Evolutionary conservation across 75 land plant species (phyloP).

Genomic region (Larix kaempferi): DNA sequence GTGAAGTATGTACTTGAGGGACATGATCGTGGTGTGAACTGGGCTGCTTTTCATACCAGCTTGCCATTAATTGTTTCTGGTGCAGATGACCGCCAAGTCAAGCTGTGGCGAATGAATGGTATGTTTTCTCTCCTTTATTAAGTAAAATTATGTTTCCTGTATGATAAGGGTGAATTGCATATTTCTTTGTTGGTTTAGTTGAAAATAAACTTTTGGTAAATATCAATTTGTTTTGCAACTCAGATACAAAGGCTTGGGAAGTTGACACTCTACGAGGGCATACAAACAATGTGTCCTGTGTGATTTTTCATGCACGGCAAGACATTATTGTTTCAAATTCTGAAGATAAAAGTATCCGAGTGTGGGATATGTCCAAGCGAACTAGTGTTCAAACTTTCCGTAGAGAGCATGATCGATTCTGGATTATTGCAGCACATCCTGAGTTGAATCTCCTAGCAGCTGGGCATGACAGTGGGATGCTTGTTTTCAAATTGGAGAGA

Average conservation of each 20-base stretch:
- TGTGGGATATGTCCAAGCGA: constrained; percentile 75
- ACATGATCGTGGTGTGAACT: constrained; percentile 67
- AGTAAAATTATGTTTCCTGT: background rate
- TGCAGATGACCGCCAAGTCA: constrained; percentile 85
- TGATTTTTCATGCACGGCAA: constrained; percentile 64
- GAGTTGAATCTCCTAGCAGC: constrained; percentile 73
- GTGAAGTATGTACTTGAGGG: constrained; percentile 60
- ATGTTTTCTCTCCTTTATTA: background rate
- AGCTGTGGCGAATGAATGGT: constrained; percentile 86
- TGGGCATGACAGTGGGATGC: constrained; percentile 72
- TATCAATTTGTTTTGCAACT: background rate
- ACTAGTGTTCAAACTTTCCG: constrained; percentile 71
- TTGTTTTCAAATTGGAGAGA: constrained; percentile 73
- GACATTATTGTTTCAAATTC: constrained; percentile 68
- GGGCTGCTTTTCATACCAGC: constrained; percentile 80
- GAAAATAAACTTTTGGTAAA: too few species aligned
- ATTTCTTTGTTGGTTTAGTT: too few species aligned
- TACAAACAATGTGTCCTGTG: constrained; percentile 59
- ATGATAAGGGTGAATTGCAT: too few species aligned
- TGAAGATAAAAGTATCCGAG: constrained; percentile 76
- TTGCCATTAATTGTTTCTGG: constrained; percentile 80
- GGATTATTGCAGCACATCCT: constrained; percentile 76
- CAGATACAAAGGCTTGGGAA: constrained; percentile 90
- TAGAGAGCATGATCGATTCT: constrained; percentile 76
- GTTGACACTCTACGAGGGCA: constrained; percentile 78